These are phyloP conservation scores for Rosa hybrid DNA, from an alignment of 331 rosid genomes.

Conservation along the genomic window DNA sequence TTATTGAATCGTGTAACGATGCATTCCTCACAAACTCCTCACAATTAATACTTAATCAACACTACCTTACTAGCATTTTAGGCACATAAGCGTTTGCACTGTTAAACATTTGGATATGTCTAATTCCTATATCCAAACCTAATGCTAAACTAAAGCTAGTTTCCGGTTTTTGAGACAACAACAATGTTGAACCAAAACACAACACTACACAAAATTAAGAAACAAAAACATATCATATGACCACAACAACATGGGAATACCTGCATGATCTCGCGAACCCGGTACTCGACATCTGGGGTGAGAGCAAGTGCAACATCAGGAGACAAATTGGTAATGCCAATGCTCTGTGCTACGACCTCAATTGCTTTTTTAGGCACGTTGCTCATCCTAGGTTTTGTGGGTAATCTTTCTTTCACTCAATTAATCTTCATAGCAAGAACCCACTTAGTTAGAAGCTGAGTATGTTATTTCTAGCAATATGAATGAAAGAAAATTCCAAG, in stretches of 20 bases:
- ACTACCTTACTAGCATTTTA: background rate
- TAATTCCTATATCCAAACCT: background rate
- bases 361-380: conserved; percentile 78
- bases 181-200: too few relatives aligned
- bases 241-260: conserved; percentile 28
- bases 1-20: background rate
- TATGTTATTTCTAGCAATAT: background rate
- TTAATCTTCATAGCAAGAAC: background rate
- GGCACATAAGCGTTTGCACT: too few relatives aligned
- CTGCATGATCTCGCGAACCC: conserved; percentile 96
- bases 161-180: background rate
- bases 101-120: background rate
- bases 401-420: background rate
- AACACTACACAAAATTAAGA: background rate
- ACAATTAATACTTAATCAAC: background rate
- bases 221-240: background rate
- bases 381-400: conserved; percentile 51
- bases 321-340: conserved; percentile 75
- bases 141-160: background rate
- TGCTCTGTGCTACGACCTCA: conserved; percentile 87
- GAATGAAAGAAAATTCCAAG: background rate
- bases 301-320: conserved; percentile 76
- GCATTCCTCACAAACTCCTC: background rate
- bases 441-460: background rate
- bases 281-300: conserved; percentile 89